phyloP scores from a whole-genome alignment of 805 yeast species.

The Metschnikowia anglica region DNA sequence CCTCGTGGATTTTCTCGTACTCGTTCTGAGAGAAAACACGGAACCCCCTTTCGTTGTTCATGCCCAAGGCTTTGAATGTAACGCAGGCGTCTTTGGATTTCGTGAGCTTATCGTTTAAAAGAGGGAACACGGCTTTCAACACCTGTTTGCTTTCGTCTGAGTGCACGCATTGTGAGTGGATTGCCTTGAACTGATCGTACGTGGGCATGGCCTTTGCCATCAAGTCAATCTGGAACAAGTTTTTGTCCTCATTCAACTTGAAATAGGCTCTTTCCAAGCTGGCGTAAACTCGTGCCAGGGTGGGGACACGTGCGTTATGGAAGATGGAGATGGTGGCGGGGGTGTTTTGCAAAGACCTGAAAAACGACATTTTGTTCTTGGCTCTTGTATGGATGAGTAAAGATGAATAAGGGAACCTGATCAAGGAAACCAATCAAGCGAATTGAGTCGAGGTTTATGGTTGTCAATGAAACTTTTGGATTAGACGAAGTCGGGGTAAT shows the following conservation, averaged over 20 bases:
- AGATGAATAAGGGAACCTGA: neutral
- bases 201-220: slow-evolving; percentile 43
- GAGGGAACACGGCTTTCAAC: slow-evolving; percentile 38
- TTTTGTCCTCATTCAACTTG: slow-evolving; percentile 31
- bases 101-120: slow-evolving; percentile 29
- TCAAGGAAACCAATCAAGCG: neutral
- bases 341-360: slow-evolving; percentile 41
- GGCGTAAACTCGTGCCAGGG: slow-evolving; percentile 31
- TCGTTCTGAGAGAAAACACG: slow-evolving; percentile 39
- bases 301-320: slow-evolving; percentile 38
- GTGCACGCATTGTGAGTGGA: slow-evolving; percentile 28
- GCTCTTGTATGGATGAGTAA: slow-evolving; percentile 1
- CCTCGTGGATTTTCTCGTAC: slow-evolving; percentile 39
- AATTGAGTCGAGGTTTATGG: no score
- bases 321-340: slow-evolving; percentile 44
- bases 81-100: slow-evolving; percentile 21
- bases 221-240: slow-evolving; percentile 37
- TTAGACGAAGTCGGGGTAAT: neutral
- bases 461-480: neutral
- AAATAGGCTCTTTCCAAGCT: slow-evolving; percentile 31
- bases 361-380: slow-evolving; percentile 33
- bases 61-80: slow-evolving; percentile 25
- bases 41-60: slow-evolving; percentile 24
- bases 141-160: slow-evolving; percentile 26
- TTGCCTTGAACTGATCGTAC: slow-evolving; percentile 37